A percentile compares a stretch with the other conserved stretches of the same genome.
Evolutionary conservation across 345 rosid species (phyloP).

Genomic region (Populus alba): DNA sequence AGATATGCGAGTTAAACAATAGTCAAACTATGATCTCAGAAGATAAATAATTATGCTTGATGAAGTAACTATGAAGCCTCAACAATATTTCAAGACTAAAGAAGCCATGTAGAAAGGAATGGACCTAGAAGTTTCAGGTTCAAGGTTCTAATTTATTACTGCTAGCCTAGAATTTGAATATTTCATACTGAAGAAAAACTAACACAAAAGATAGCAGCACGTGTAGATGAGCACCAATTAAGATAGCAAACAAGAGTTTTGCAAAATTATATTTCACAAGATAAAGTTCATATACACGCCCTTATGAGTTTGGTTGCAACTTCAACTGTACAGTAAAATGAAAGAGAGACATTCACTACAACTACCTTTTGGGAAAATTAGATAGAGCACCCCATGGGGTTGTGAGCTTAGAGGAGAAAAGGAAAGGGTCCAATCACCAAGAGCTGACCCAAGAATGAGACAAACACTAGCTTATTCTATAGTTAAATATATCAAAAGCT

Average conservation of each 20-base stretch:
- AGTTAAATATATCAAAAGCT: conserved; percentile 29
- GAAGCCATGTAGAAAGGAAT: not conserved
- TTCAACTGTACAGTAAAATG: conserved; percentile 41
- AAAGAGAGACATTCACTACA: conserved; percentile 28
- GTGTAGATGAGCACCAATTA: not conserved
- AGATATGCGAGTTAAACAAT: not conserved
- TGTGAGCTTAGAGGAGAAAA: conserved; percentile 29
- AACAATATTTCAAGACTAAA: not conserved
- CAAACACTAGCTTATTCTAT: conserved; percentile 26
- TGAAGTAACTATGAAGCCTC: not conserved
- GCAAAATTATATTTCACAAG: conserved; percentile 40
- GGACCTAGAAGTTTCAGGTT: conserved; percentile 1
- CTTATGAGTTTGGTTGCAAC: conserved; percentile 27
- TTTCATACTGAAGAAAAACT: not conserved
- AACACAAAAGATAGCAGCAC: not conserved
- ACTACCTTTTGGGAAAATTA: conserved; percentile 33
- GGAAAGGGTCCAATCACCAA: conserved; percentile 21
- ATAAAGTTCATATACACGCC: conserved; percentile 35
- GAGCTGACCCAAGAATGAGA: conserved; percentile 39
- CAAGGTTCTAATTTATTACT: conserved; percentile 7
- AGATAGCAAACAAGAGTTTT: conserved; percentile 7
- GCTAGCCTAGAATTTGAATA: conserved; percentile 6
- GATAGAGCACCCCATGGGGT: conserved; percentile 29
- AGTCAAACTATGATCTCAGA: not conserved
- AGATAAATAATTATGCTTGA: not conserved